These are phyloP conservation scores for Colletotrichum caudatum DNA, from an alignment of 2,329 filamentous ascomycete species.

Conservation along the genomic window DNA sequence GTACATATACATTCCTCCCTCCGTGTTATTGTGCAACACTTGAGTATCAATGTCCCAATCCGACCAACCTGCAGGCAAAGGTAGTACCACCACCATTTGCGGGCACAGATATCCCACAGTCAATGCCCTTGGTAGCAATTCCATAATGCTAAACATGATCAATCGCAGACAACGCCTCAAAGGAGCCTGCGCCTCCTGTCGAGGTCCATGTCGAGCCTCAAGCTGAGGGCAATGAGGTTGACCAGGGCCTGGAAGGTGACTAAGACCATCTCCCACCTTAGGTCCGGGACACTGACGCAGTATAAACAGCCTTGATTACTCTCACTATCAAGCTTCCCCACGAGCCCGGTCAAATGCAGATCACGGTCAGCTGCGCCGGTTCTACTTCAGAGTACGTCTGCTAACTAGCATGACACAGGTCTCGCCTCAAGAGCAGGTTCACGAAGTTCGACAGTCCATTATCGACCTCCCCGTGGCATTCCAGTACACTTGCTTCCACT, in stretches of 20 bases:
- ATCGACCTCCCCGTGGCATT: slow-evolving; percentile 93
- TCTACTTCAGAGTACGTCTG: slow-evolving; percentile 16
- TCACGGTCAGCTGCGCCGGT: slow-evolving; percentile 73
- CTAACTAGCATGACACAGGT: slow-evolving; percentile 65
- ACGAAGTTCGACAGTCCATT: slow-evolving; percentile 96
- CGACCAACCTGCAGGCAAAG: slow-evolving; percentile 39
- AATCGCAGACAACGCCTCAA: slow-evolving; percentile 31
- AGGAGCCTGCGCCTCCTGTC: slow-evolving; percentile 20
- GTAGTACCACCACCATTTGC: slow-evolving; percentile 10
- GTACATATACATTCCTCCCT: neutral
- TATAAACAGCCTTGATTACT: slow-evolving; percentile 64
- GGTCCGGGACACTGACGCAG: slow-evolving; percentile 40
- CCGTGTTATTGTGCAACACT: neutral
- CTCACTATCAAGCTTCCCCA: slow-evolving; percentile 86
- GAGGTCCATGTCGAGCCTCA: slow-evolving; percentile 22
- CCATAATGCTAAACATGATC: slow-evolving; percentile 21
- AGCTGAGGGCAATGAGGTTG: slow-evolving; percentile 23
- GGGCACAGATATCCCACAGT: neutral
- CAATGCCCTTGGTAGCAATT: neutral
- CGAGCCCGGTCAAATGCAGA: slow-evolving; percentile 80
- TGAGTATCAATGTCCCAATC: slow-evolving; percentile 35
- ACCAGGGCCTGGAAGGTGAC: slow-evolving; percentile 37
- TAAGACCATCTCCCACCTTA: neutral
- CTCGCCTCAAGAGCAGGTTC: slow-evolving; percentile 93
- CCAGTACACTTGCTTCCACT: slow-evolving; percentile 98